A percentile compares a stretch with the other conserved stretches of the same genome.
Evolutionary conservation across 306 rosid genomes (phyloP).

Genomic region (Fragaria nilgerrensis): DNA sequence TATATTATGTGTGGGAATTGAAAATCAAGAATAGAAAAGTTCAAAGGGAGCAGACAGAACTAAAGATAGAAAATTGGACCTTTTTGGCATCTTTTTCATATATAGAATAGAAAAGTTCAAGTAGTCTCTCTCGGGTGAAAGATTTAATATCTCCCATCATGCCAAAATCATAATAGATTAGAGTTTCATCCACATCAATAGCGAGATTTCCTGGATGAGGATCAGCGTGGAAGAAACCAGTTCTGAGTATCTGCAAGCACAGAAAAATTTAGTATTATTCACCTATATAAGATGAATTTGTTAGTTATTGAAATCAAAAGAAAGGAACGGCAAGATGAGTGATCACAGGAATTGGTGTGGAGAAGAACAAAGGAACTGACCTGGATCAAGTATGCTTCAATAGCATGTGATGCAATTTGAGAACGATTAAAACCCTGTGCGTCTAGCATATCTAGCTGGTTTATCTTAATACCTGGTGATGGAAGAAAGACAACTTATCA

Average conservation of each 20-base stretch:
- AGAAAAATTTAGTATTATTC: constrained; percentile 15
- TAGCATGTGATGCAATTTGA: constrained; percentile 67
- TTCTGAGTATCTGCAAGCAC: constrained; percentile 67
- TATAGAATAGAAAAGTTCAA: constrained; percentile 80
- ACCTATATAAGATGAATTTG: constrained; percentile 11
- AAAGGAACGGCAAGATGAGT: constrained; percentile 17
- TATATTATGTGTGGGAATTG: background rate
- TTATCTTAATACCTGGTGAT: constrained; percentile 73
- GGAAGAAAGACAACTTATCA: constrained; percentile 10
- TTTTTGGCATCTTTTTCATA: constrained; percentile 91
- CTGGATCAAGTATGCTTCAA: constrained; percentile 95
- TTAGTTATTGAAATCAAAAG: constrained; percentile 2
- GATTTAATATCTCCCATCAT: constrained; percentile 97
- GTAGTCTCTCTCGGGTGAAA: constrained; percentile 83
- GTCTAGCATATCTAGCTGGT: constrained; percentile 51
- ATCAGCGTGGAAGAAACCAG: constrained; percentile 97
- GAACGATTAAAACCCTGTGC: constrained; percentile 62
- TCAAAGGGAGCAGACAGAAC: background rate
- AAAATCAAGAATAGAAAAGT: constrained; percentile 6
- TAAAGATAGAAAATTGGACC: constrained; percentile 39
- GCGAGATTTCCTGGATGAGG: constrained; percentile 98
- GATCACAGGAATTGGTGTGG: background rate
- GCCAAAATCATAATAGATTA: constrained; percentile 94
- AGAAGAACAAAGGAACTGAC: constrained; percentile 33
- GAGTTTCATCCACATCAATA: constrained; percentile 69